Percentiles rank a stretch among this genome's conserved stretches.
Evolutionary conservation across 768 basidiomycete genomes (phyloP).

Genomic region (Paxillus rubicundulus): DNA sequence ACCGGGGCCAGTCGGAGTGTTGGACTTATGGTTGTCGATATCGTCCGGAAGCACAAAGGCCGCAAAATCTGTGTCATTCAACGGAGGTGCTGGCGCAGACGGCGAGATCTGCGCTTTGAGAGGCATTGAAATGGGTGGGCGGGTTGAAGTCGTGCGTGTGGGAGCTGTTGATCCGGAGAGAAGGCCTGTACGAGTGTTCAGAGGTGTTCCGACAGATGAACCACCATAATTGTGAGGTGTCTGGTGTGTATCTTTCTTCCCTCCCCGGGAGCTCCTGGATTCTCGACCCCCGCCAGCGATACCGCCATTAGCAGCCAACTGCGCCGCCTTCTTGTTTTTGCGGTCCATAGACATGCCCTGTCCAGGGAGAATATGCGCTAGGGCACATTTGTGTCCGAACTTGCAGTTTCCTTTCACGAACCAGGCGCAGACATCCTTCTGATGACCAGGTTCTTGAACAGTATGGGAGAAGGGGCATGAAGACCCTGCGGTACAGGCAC

Average conservation of each 20-base stretch:
- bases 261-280: slow-evolving; percentile 33
- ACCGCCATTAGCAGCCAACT: slow-evolving; percentile 53
- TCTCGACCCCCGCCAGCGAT: slow-evolving; percentile 34
- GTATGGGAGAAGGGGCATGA: slow-evolving; percentile 95
- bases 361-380: slow-evolving; percentile 92
- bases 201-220: slow-evolving; percentile 6
- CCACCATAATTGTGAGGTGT: slow-evolving; percentile 16
- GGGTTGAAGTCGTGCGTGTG: slow-evolving; percentile 49
- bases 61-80: slow-evolving; percentile 73
- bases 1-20: neutral
- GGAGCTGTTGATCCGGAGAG: slow-evolving; percentile 66
- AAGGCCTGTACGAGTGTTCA: slow-evolving; percentile 21
- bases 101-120: slow-evolving; percentile 73
- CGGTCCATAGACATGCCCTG: slow-evolving; percentile 94
- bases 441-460: slow-evolving; percentile 66
- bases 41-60: slow-evolving; percentile 69
- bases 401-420: slow-evolving; percentile 92
- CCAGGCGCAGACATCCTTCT: slow-evolving; percentile 84
- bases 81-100: slow-evolving; percentile 74
- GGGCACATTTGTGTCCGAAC: slow-evolving; percentile 81
- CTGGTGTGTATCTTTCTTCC: slow-evolving; percentile 36
- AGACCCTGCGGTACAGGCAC: slow-evolving; percentile 89
- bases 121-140: slow-evolving; percentile 62
- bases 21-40: slow-evolving; percentile 25
- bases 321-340: slow-evolving; percentile 95